These are phyloP conservation scores for Saturnispora dispora DNA, from an alignment of 805 yeast genomes.

Conservation along the genomic window DNA sequence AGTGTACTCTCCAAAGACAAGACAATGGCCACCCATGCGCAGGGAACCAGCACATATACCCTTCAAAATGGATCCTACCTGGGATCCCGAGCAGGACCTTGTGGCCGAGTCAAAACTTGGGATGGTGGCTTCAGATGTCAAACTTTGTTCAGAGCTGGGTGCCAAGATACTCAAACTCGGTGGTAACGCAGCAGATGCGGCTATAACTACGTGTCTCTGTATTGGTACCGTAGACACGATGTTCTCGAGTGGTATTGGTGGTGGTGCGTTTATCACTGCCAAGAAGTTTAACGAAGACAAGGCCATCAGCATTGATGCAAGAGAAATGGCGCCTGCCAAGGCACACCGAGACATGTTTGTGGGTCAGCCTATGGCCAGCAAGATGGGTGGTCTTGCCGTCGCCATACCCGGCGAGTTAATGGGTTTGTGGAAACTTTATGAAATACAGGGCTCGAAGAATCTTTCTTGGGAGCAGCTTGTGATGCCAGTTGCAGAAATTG, in stretches of 20 bases:
- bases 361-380: constrained; percentile 39
- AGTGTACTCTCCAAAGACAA: not conserved
- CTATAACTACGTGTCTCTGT: constrained; percentile 81
- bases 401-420: constrained; percentile 88
- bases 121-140: constrained; percentile 62
- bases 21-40: constrained; percentile 9
- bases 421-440: constrained; percentile 61
- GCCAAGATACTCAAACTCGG: constrained; percentile 40
- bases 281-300: constrained; percentile 31
- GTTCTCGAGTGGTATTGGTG: constrained; percentile 91
- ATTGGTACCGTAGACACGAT: constrained; percentile 77
- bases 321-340: constrained; percentile 74
- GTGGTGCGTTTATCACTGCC: constrained; percentile 72
- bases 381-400: constrained; percentile 78
- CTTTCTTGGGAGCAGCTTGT: constrained; percentile 65
- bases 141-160: constrained; percentile 56
- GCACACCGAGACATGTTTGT: constrained; percentile 59
- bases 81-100: constrained; percentile 33
- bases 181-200: constrained; percentile 91
- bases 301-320: constrained; percentile 64
- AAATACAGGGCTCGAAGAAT: constrained; percentile 59
- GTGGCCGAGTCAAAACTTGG: constrained; percentile 37
- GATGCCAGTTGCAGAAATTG: constrained; percentile 63
- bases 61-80: constrained; percentile 30
- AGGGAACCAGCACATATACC: constrained; percentile 25